Evolutionary conservation across 1,284 basidiomycete species (phyloP), one percentile per base, ranked within the genome.

Genomic region (Omphalotus olearius): DNA sequence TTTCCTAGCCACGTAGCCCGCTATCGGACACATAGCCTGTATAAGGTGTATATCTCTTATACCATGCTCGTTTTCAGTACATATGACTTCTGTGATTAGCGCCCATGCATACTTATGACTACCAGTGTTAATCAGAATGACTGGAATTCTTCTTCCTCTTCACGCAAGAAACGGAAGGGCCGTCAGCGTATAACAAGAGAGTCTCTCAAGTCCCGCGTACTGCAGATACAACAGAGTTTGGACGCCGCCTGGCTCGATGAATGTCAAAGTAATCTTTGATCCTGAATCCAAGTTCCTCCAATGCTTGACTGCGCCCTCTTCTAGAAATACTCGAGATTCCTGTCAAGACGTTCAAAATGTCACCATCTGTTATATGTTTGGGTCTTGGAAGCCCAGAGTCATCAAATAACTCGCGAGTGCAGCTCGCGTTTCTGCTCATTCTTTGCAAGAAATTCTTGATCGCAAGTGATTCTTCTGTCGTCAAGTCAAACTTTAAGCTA

Each of bases 321-420:
- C 4, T n/a, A 50, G 48, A 44, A 0, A 50, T 44, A 18, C 33
- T 50, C 11, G 20, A 36, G 16, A 16, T 40, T 11, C 13, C 26
- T 28, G 13, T 49, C 13, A 2, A 44, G 18, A 3, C 17, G 17
- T 9, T 11, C 4, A 17, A 18, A 0, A 13, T 11, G 9, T 17
- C 26, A 44, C 2, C 16, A 9, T 33, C 6, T 9, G 45, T 55
- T 23, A 42, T 88, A 45, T 89, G 87, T 65, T 75, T 89, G 14
- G 86, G 86, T 17, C 70, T 89, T 35, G 86, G 86, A 52, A 85
- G 82, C 64, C 86, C 86, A 10, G 69, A 72, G 6, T 62, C 68
- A 44, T 87, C 83, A 48, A 69, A 69, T 47, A 79, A 80, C 55
- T 75, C 86, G 39, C 77, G 83, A 51, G 77, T 76, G 25, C 86